phyloP scores from a whole-genome alignment of 108 stramenopile species.

The Cyclotella distinguenda region DNA sequence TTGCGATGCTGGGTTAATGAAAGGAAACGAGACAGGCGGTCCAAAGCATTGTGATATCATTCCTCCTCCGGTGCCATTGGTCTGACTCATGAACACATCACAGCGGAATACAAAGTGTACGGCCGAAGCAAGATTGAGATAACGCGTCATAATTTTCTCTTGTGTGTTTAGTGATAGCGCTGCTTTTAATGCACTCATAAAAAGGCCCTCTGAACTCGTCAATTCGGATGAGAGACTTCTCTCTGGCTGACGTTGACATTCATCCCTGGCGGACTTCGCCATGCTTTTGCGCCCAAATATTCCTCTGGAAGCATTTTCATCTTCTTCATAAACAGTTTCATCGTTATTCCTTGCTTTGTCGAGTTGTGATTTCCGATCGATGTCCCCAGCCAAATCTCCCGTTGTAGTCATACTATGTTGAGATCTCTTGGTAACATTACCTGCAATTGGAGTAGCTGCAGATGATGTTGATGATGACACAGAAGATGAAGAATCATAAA shows the following conservation, averaged over 20 bases:
- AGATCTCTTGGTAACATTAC: slow-evolving; percentile 10
- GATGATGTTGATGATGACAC: slow-evolving; percentile 41
- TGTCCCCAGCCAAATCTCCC: slow-evolving; percentile 10
- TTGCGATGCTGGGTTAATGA: slow-evolving; percentile 41
- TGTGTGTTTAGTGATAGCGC: slow-evolving; percentile 25
- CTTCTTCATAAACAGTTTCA: slow-evolving; percentile 35
- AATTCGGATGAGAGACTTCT: background rate
- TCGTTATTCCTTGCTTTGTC: slow-evolving; percentile 39
- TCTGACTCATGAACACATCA: slow-evolving; percentile 37
- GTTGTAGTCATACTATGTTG: slow-evolving; percentile 6
- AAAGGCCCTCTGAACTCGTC: slow-evolving; percentile 2
- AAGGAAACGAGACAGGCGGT: slow-evolving; percentile 54
- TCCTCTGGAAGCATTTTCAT: slow-evolving; percentile 6
- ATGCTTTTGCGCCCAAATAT: slow-evolving; percentile 24
- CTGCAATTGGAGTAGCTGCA: slow-evolving; percentile 13
- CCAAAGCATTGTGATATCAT: slow-evolving; percentile 69
- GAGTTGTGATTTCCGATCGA: slow-evolving; percentile 11
- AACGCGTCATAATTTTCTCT: slow-evolving; percentile 34
- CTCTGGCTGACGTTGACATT: background rate
- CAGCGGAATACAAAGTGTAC: slow-evolving; percentile 58
- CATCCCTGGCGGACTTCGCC: background rate
- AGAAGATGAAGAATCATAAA: slow-evolving; percentile 14
- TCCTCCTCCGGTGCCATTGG: slow-evolving; percentile 15
- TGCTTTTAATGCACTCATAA: slow-evolving; percentile 31
- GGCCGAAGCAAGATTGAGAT: slow-evolving; percentile 42